phyloP scores from a whole-genome alignment of 192 early-diverging fungal species.

The Haplosporangium gracile region DNA sequence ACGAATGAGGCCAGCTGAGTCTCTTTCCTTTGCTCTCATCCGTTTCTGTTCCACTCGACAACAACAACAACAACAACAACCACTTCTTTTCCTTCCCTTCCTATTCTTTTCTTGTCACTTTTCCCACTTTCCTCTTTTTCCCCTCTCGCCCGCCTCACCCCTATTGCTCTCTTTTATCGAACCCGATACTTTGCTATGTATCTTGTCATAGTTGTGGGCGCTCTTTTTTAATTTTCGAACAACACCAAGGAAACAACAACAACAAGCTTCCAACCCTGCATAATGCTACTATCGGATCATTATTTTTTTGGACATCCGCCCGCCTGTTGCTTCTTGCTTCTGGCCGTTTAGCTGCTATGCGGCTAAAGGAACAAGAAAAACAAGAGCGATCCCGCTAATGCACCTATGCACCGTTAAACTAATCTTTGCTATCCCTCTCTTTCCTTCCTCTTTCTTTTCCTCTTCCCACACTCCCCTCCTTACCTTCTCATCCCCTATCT shows the following conservation, averaged over 20 bases:
- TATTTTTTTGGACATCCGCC: constrained; percentile 8
- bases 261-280: neutral
- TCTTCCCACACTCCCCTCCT: neutral
- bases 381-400: neutral
- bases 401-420: neutral
- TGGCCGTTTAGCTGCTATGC: constrained; percentile 9
- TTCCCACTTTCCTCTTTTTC: neutral
- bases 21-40: neutral
- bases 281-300: neutral
- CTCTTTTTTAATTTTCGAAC: neutral
- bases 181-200: neutral
- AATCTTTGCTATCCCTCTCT: neutral
- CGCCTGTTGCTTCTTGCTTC: neutral
- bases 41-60: neutral
- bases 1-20: neutral
- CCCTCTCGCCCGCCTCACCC: neutral
- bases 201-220: constrained; percentile 1
- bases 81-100: neutral
- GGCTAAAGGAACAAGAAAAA: neutral
- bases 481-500: neutral
- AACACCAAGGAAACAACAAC: neutral
- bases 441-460: neutral
- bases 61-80: neutral
- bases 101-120: neutral
- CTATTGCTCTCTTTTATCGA: neutral